These are phyloP conservation scores for Stephania japonica DNA, from an alignment of 164 flowering plant species.

Conservation along the genomic window DNA sequence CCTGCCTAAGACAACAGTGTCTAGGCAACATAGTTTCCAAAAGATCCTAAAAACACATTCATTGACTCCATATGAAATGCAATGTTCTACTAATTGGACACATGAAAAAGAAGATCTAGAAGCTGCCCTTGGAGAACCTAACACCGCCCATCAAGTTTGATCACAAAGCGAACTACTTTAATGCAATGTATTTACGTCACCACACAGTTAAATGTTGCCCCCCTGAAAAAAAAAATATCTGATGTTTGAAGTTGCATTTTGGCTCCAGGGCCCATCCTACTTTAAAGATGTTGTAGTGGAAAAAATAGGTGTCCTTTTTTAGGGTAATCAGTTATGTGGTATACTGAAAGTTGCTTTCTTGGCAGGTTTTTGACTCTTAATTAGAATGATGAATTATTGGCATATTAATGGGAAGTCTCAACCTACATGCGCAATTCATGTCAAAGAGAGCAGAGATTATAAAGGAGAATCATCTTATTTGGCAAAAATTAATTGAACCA, in stretches of 20 bases:
- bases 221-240: not conserved
- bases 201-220: not conserved
- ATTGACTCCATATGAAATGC: conserved; percentile 22
- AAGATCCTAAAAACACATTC: conserved; percentile 31
- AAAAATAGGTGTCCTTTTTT: not conserved
- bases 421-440: not conserved
- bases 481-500: not conserved
- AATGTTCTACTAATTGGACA: not conserved
- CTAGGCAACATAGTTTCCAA: conserved; percentile 23
- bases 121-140: conserved; percentile 1
- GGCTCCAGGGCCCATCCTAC: not conserved
- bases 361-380: not conserved
- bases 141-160: not conserved
- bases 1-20: conserved; percentile 26
- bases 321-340: not conserved
- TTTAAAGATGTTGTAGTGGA: not conserved
- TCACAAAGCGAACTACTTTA: not conserved
- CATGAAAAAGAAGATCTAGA: conserved; percentile 4
- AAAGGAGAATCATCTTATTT: too few species aligned
- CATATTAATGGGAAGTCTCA: not conserved
- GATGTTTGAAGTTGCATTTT: not conserved
- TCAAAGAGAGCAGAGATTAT: not conserved
- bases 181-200: not conserved
- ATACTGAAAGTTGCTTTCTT: not conserved
- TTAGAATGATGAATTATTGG: not conserved